phyloP scores from a whole-genome alignment of 805 yeast genomes.

The Kodamaea neixiangensis region DNA sequence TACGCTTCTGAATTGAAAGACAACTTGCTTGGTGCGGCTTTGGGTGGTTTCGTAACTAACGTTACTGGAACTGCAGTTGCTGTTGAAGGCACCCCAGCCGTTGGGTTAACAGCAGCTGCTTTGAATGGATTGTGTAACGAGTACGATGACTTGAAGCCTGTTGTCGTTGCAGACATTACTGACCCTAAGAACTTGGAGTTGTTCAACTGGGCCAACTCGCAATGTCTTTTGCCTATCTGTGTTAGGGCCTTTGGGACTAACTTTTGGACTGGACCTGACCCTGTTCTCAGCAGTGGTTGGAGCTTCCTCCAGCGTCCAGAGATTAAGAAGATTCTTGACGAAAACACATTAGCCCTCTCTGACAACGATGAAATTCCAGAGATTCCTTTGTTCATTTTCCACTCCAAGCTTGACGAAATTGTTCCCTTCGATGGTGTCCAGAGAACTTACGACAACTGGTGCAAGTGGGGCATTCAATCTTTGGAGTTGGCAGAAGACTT shows the following conservation, averaged over 20 bases:
- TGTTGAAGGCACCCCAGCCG: slow-evolving; percentile 25
- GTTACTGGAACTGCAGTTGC: slow-evolving; percentile 26
- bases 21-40: slow-evolving; percentile 28
- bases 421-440: slow-evolving; percentile 13
- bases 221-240: slow-evolving; percentile 4
- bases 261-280: slow-evolving; percentile 18
- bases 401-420: slow-evolving; percentile 13
- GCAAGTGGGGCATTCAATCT: slow-evolving; percentile 28
- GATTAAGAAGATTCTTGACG: slow-evolving; percentile 16
- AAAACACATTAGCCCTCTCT: slow-evolving; percentile 25
- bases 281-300: slow-evolving; percentile 18
- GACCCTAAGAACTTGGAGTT: slow-evolving; percentile 8
- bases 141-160: slow-evolving; percentile 25
- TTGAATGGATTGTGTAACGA: slow-evolving; percentile 33
- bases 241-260: background rate
- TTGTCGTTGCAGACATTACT: slow-evolving; percentile 7
- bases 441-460: slow-evolving; percentile 28
- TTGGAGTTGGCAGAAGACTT: slow-evolving; percentile 29
- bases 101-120: slow-evolving; percentile 32
- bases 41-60: slow-evolving; percentile 40
- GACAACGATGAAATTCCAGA: slow-evolving; percentile 13
- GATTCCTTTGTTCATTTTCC: slow-evolving; percentile 15
- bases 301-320: slow-evolving; percentile 16
- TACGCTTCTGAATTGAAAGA: slow-evolving; percentile 24
- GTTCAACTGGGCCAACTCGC: slow-evolving; percentile 2